Percentiles rank a stretch among this genome's conserved stretches.
phyloP scores from a whole-genome alignment of 1,284 basidiomycete species.

The Cryptococcus sp. region DNA sequence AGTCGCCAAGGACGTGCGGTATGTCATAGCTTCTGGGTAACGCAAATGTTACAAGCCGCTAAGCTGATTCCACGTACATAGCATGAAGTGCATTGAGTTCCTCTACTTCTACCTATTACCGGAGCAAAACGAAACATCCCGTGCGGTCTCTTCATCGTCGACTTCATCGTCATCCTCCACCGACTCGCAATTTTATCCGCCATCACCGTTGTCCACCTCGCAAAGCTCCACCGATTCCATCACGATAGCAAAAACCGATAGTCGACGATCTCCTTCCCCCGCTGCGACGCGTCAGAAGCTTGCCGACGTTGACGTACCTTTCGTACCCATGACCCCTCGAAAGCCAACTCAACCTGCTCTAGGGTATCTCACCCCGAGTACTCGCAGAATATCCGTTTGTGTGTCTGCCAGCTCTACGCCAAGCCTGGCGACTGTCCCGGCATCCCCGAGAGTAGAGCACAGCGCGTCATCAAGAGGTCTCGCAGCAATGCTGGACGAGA shows the following conservation, averaged over 20 bases:
- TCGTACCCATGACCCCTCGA: constrained; percentile 46
- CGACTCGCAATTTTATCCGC: constrained; percentile 23
- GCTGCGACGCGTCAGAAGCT: constrained; percentile 2
- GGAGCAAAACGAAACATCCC: constrained; percentile 57
- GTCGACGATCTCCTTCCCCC: constrained; percentile 12
- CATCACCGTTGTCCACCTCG: constrained; percentile 11
- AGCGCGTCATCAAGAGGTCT: constrained; percentile 16
- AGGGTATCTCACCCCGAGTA: constrained; percentile 44
- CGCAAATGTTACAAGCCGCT: neutral
- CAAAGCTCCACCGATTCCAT: neutral
- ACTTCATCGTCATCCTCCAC: constrained; percentile 26
- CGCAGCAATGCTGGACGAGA: constrained; percentile 17
- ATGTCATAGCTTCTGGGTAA: constrained; percentile 35
- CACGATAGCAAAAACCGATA: neutral
- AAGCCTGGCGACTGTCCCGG: constrained; percentile 28
- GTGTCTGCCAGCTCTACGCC: constrained; percentile 26
- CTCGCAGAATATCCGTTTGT: constrained; percentile 23
- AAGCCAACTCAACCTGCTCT: constrained; percentile 41
- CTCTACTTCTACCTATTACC: constrained; percentile 88
- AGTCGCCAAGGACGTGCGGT: constrained; percentile 81
- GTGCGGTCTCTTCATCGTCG: constrained; percentile 24
- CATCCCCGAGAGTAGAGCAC: constrained; percentile 25
- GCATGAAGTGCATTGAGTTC: constrained; percentile 91
- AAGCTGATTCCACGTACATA: constrained; percentile 41
- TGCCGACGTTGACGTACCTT: constrained; percentile 37